phyloP scores from a whole-genome alignment of 2,329 filamentous ascomycete genomes.

The Calonectria montana region DNA sequence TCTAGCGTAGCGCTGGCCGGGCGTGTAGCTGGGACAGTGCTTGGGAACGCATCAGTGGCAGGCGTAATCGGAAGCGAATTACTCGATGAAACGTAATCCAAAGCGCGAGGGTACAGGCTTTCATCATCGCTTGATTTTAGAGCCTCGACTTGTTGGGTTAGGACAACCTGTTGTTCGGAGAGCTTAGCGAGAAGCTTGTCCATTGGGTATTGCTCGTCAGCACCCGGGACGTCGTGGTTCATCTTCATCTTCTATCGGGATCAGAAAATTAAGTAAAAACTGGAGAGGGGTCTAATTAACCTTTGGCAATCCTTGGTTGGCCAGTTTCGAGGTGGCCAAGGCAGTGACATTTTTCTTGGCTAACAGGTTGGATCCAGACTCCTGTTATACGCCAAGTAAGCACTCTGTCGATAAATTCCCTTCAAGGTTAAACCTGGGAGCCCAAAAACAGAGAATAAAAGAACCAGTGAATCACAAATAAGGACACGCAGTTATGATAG shows the following conservation, averaged over 20 bases:
- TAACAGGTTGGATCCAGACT: slow-evolving; percentile 26
- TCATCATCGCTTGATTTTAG: slow-evolving; percentile 57
- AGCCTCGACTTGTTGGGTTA: slow-evolving; percentile 69
- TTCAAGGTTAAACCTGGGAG: not conserved
- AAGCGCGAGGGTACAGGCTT: slow-evolving; percentile 45
- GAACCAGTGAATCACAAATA: not conserved
- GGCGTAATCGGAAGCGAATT: slow-evolving; percentile 73
- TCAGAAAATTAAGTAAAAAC: slow-evolving; percentile 33
- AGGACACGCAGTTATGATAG: not conserved
- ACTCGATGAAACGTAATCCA: slow-evolving; percentile 64
- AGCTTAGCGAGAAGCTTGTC: slow-evolving; percentile 80
- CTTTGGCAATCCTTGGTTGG: slow-evolving; percentile 66
- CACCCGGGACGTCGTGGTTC: slow-evolving; percentile 53
- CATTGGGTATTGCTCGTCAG: slow-evolving; percentile 64
- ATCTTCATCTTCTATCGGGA: slow-evolving; percentile 59
- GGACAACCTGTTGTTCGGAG: slow-evolving; percentile 74
- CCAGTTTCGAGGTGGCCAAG: slow-evolving; percentile 65
- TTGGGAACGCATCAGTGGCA: slow-evolving; percentile 65
- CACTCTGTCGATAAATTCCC: not conserved
- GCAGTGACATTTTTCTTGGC: slow-evolving; percentile 59
- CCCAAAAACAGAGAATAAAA: not conserved
- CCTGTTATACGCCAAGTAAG: slow-evolving; percentile 32
- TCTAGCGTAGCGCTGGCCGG: slow-evolving; percentile 64
- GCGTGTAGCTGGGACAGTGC: slow-evolving; percentile 61
- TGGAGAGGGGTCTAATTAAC: slow-evolving; percentile 47